These are phyloP conservation scores for Lagenaria siceraria DNA, from an alignment of 306 rosid genomes.

Conservation along the genomic window DNA sequence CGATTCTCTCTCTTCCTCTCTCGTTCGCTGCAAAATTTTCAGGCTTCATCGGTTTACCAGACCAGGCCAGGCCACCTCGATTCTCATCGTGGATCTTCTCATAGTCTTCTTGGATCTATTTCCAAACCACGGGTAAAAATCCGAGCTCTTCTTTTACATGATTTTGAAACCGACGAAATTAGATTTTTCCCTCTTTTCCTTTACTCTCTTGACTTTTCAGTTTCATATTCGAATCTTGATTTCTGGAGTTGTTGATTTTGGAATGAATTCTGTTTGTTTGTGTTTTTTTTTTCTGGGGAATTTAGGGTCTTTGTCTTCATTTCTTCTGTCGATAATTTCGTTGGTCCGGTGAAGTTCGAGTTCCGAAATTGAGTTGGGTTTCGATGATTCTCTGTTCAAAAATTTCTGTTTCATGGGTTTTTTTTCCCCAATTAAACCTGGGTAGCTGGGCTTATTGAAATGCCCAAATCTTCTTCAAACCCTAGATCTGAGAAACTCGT, in stretches of 20 bases:
- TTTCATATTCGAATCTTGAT: background rate
- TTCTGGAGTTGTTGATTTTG: background rate
- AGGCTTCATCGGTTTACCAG: constrained; percentile 34
- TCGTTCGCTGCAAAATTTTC: constrained; percentile 33
- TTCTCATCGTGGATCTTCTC: constrained; percentile 1
- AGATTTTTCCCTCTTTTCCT: background rate
- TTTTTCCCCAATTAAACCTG: background rate
- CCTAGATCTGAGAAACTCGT: background rate
- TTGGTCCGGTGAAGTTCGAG: background rate
- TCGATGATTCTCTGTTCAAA: background rate
- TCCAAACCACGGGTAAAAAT: constrained; percentile 20
- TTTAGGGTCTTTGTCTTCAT: background rate
- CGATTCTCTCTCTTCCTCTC: constrained; percentile 25
- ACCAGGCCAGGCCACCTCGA: constrained; percentile 24
- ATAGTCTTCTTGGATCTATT: background rate
- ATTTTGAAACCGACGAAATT: background rate
- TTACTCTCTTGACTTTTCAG: background rate
- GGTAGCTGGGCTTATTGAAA: constrained; percentile 23
- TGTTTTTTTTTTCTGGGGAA: background rate
- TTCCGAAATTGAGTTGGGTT: background rate
- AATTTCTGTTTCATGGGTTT: background rate
- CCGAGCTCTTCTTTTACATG: constrained; percentile 1
- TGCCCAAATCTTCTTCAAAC: constrained; percentile 18
- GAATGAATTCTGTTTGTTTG: background rate
- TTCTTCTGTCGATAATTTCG: background rate